phyloP scores from a whole-genome alignment of 768 basidiomycete genomes.

The Calocybe indica region DNA sequence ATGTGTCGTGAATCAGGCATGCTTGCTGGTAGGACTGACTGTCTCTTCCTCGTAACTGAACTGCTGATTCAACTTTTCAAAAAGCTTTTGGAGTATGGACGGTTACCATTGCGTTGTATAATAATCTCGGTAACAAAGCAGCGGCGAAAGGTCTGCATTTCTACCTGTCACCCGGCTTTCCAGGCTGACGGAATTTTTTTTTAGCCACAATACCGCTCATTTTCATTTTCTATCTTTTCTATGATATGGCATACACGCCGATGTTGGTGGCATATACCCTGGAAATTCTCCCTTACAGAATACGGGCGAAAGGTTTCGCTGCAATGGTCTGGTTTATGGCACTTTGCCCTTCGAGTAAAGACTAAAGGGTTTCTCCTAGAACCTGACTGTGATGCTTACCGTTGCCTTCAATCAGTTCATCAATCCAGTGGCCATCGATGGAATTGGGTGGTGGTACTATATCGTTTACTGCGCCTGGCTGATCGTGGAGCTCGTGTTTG shows the following conservation, averaged over 20 bases:
- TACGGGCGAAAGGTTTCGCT: slow-evolving; percentile 78
- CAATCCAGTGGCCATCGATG: slow-evolving; percentile 67
- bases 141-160: slow-evolving; percentile 32
- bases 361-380: slow-evolving; percentile 29
- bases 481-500: slow-evolving; percentile 52
- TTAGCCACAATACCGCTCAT: slow-evolving; percentile 61
- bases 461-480: slow-evolving; percentile 64
- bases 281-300: slow-evolving; percentile 76
- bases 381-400: slow-evolving; percentile 55
- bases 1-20: slow-evolving; percentile 17
- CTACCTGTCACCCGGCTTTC: not conserved
- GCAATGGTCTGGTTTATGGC: slow-evolving; percentile 43
- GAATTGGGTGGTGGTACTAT: slow-evolving; percentile 56
- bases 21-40: slow-evolving; percentile 37
- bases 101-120: slow-evolving; percentile 38
- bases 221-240: slow-evolving; percentile 49
- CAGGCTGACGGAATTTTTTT: not conserved
- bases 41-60: not conserved
- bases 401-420: slow-evolving; percentile 78
- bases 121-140: slow-evolving; percentile 27
- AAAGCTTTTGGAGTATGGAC: slow-evolving; percentile 57
- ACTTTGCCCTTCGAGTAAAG: slow-evolving; percentile 1
- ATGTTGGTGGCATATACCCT: slow-evolving; percentile 57
- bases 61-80: not conserved
- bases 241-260: slow-evolving; percentile 74